Evolutionary conservation across 139 green algal species (phyloP).

Genomic region (Chlorella sp.): DNA sequence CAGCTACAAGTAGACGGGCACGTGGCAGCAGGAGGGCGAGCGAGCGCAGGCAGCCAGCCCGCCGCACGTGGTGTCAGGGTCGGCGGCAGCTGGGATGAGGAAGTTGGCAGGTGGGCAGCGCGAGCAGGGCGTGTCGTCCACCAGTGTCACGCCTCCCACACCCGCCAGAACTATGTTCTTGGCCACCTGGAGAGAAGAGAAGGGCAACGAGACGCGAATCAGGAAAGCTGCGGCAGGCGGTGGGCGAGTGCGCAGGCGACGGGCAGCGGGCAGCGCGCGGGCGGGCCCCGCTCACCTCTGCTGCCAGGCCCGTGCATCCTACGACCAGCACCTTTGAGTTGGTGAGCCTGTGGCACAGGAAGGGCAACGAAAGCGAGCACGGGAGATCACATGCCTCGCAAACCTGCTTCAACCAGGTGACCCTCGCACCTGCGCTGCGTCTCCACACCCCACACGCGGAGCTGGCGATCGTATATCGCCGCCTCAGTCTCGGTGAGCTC

Average conservation of each 20-base stretch:
- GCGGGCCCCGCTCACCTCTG: constrained; percentile 59
- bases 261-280: background rate
- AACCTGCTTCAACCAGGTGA: background rate
- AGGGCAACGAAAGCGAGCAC: no score
- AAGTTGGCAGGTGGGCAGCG: constrained; percentile 62
- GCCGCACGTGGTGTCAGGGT: constrained; percentile 22
- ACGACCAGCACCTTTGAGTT: constrained; percentile 65
- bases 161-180: constrained; percentile 94
- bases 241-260: no score
- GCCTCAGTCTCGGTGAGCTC: constrained; percentile 70
- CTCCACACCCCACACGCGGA: constrained; percentile 89
- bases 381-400: no score
- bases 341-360: no score
- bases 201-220: background rate
- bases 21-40: background rate
- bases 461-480: constrained; percentile 86
- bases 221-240: no score
- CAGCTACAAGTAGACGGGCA: background rate
- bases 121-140: constrained; percentile 56
- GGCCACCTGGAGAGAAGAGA: constrained; percentile 63
- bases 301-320: constrained; percentile 60
- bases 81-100: constrained; percentile 52
- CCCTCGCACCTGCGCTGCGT: constrained; percentile 80
- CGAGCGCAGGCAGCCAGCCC: background rate
- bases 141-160: constrained; percentile 70